Evolutionary conservation across 768 basidiomycete species (phyloP).

Genomic region (Favolaschia claudopus): DNA sequence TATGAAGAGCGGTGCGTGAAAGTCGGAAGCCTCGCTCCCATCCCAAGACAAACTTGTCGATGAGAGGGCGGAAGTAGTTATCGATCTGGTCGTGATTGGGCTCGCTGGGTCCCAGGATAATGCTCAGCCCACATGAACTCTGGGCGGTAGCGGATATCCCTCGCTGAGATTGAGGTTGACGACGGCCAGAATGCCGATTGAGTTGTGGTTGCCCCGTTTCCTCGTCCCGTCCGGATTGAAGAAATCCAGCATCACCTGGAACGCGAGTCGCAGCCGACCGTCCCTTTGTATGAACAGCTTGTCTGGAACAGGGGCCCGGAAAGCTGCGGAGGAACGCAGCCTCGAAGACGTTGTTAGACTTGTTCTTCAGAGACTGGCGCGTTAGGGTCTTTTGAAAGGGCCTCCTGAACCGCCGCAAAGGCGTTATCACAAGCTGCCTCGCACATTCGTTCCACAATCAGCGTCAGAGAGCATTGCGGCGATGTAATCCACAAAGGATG

Average conservation of each 20-base stretch:
- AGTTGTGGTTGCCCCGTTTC: no score
- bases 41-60: no score
- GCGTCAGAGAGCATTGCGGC: no score
- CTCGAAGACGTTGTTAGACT: slow-evolving; percentile 1
- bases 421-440: background rate
- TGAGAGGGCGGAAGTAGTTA: background rate
- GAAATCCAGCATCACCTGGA: background rate
- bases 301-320: background rate
- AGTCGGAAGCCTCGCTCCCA: background rate
- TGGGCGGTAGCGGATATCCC: no score
- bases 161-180: no score
- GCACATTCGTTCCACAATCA: no score
- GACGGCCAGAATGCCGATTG: no score
- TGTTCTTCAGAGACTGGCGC: no score
- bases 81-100: background rate
- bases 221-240: no score
- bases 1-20: background rate
- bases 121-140: no score
- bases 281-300: background rate
- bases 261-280: background rate
- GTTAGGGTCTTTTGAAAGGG: no score
- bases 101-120: background rate
- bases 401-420: background rate
- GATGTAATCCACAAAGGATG: no score
- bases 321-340: background rate